Evolutionary conservation across 768 basidiomycete species (phyloP).

Genomic region (Cubamyces lactineus): DNA sequence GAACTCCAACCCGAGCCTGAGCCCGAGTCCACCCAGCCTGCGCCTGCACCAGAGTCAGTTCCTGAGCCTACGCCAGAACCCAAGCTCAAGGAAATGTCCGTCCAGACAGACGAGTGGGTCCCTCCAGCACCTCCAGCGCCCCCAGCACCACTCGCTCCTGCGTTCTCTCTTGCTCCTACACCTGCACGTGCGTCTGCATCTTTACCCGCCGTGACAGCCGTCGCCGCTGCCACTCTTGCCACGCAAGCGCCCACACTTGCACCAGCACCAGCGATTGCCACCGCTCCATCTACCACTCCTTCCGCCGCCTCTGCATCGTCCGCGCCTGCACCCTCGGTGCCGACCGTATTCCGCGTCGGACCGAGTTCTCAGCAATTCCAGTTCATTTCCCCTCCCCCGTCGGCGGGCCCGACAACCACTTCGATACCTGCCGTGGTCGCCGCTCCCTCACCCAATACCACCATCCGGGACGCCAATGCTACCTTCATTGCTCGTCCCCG

Average conservation of each 20-base stretch:
- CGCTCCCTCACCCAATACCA: slow-evolving; percentile 44
- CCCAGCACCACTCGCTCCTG: slow-evolving; percentile 35
- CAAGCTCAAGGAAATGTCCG: slow-evolving; percentile 72
- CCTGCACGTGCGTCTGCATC: slow-evolving; percentile 12
- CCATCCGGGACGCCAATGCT: slow-evolving; percentile 55
- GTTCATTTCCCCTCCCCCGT: slow-evolving; percentile 56
- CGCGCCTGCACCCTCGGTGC: slow-evolving; percentile 32
- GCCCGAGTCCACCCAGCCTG: slow-evolving; percentile 32
- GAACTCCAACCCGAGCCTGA: slow-evolving; percentile 12
- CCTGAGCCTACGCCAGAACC: slow-evolving; percentile 37
- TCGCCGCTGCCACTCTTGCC: slow-evolving; percentile 43
- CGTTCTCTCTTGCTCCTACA: slow-evolving; percentile 33
- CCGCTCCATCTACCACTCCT: slow-evolving; percentile 38
- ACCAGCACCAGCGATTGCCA: too few relatives aligned
- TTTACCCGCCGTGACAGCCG: slow-evolving; percentile 41
- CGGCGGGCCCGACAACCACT: slow-evolving; percentile 39
- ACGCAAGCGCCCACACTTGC: too few relatives aligned
- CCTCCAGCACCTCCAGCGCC: slow-evolving; percentile 44
- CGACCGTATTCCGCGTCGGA: slow-evolving; percentile 59
- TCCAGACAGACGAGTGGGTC: slow-evolving; percentile 79
- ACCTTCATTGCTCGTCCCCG: slow-evolving; percentile 54
- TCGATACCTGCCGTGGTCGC: slow-evolving; percentile 39
- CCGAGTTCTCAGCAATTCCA: slow-evolving; percentile 69
- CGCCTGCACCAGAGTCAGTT: slow-evolving; percentile 31
- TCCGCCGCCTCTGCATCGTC: slow-evolving; percentile 54